Evolutionary conservation across 495 filamentous ascomycete species (phyloP), one percentile per base, ranked within the genome.

Genomic region (Penicillium ochrochloron): DNA sequence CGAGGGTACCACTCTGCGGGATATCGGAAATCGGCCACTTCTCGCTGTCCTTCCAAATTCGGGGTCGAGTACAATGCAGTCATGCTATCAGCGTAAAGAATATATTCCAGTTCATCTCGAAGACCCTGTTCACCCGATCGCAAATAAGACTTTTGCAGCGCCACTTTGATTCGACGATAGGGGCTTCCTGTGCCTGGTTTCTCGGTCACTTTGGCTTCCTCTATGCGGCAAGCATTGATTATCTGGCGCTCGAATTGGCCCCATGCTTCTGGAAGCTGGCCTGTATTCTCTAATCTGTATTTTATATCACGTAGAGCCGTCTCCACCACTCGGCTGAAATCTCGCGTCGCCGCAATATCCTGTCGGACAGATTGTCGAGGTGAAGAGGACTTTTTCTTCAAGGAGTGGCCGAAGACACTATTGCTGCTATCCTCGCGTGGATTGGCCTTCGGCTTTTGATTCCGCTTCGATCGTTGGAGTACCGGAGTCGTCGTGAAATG

Each of bases 1-100:
- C 80, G 84, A 2, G 93, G 93, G 73, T 89, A 99, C 95, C 93
- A 97, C 71, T 97, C 95, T 56, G 86, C 83, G 0, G 96, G 96
- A 73, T 87, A 92, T 35, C 92, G 86, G 51, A 97, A 75, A 77
- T 98, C 92, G 19, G 92, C 87, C 41, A 94, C 75, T 17, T 82
- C 82, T 66, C 79, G 75, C 75, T 95, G 92, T 58, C 88, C 78
- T 56, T 80, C 63, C 29, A 86, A 54, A 52, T 86, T 80, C 12
- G 78, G 75, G 1, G 67, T 63, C 0, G 85, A 84, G 62, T 83
- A 86, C 27, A 72, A 70, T 19, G 64, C 29, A 3, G 75, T 78
- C 37, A 79, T 61, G 5, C 81, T 70, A 44, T 86, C 84, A 21
- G 84, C 84, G 64, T 89, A 86, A 64, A 85, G 77, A 21, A 78